Evolutionary conservation across 164 flowering plant species (phyloP), one percentile per base, ranked within the genome.

Genomic region (Euptelea pleiosperma): DNA sequence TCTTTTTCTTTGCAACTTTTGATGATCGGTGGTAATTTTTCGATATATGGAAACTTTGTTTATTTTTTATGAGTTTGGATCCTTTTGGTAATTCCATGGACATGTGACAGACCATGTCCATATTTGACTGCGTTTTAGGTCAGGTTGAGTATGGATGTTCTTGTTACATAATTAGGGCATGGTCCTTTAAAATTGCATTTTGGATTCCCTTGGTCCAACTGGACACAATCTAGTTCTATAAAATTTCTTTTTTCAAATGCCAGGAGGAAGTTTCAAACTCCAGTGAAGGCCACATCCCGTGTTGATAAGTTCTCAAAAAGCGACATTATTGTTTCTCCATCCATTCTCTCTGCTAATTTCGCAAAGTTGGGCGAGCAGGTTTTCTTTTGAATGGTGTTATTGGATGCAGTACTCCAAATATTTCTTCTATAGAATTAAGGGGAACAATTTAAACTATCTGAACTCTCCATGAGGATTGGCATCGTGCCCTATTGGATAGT

Each of bases 341-440:
- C 99, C 26, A 93, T 93, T 70, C 89, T 93, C 45, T 93, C 99
- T 48, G 97, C 97, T 34, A 90, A 93, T 62, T 90, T 93, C 60
- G 35, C 99, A 16, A 93, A 84, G 77, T 76, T 93, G 80, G 99
- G 97, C 30, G 99, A 93, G 71, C 97, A 90, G 99, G 96, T 92
- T 50, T 43, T 2, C 4, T 54, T 21, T 18, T 6, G 11, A 36
- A 42, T n/a, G 39, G 1, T 22, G 44, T n/a, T 48, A 14, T 24
- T n/a, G n/a, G n/a, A n/a, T 2, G 3, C 36, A 47, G 31, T 19
- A 19, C 53, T 30, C n/a, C n/a, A 2, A 16, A 10, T 51, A 4
- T 55, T 33, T n/a, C 4, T 52, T 10, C 11, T 28, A 33, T 24
- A 8, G 10, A 52, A 44, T 53, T 25, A 28, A 40, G 22, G 14